Evolutionary conservation across 1,139 yeast genomes (phyloP).

Genomic region (Debaryomyces nepalensis): DNA sequence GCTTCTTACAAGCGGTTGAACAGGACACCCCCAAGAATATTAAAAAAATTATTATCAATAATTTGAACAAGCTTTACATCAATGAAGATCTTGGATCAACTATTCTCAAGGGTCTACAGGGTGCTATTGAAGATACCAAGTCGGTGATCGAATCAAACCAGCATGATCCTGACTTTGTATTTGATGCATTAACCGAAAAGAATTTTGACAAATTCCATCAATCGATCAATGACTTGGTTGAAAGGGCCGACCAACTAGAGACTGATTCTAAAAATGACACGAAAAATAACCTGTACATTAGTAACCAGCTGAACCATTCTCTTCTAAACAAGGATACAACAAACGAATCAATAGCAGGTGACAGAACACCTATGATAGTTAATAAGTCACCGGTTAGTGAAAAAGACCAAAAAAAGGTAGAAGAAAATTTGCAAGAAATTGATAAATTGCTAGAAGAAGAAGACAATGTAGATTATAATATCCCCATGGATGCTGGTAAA

Average conservation of each 20-base stretch:
- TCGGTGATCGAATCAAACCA: conserved; percentile 29
- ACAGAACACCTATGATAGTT: too few relatives aligned
- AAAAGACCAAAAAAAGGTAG: conserved; percentile 17
- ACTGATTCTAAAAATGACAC: conserved; percentile 15
- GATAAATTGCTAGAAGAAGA: conserved; percentile 45
- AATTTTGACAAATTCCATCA: conserved; percentile 51
- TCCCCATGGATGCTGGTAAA: conserved; percentile 23
- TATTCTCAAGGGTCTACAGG: conserved; percentile 37
- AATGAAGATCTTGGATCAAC: conserved; percentile 35
- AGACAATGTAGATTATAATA: conserved; percentile 46
- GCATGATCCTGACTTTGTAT: conserved; percentile 33
- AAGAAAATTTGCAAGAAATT: conserved; percentile 34
- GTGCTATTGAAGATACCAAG: conserved; percentile 41
- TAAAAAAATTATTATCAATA: conserved; percentile 59
- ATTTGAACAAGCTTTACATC: conserved; percentile 53
- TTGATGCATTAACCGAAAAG: conserved; percentile 52
- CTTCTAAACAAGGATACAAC: conserved; percentile 10
- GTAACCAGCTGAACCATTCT: conserved; percentile 13
- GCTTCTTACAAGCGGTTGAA: conserved; percentile 56
- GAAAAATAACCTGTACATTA: conserved; percentile 21
- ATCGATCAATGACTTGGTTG: conserved; percentile 31
- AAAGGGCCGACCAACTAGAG: conserved; percentile 32
- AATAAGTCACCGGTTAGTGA: too few relatives aligned
- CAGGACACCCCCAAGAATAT: conserved; percentile 57
- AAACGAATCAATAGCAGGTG: conserved; percentile 7